These are phyloP conservation scores for Clathrospora elynae DNA, from an alignment of 2,329 filamentous ascomycete genomes.

Conservation along the genomic window DNA sequence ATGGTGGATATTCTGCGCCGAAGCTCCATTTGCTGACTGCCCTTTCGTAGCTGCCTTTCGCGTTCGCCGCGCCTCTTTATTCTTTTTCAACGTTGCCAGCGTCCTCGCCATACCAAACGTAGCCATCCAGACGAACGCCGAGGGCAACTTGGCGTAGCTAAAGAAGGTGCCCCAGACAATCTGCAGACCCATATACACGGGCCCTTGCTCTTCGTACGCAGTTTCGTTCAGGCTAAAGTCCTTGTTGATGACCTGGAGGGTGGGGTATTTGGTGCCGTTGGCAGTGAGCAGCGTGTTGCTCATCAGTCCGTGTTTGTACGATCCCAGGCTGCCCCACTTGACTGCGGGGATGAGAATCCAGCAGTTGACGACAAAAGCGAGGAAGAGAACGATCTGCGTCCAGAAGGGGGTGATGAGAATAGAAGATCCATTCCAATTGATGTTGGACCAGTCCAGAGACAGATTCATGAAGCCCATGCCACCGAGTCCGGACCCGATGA, in stretches of 20 bases:
- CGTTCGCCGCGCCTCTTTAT: slow-evolving; percentile 16
- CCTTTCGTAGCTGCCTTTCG: slow-evolving; percentile 40
- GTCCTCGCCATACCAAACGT: slow-evolving; percentile 61
- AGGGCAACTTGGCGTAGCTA: slow-evolving; percentile 64
- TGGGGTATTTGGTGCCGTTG: slow-evolving; percentile 56
- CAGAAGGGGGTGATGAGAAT: slow-evolving; percentile 62
- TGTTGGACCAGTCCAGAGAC: slow-evolving; percentile 65
- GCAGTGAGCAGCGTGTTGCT: slow-evolving; percentile 61
- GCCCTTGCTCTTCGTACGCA: slow-evolving; percentile 55
- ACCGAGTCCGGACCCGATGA: slow-evolving; percentile 64
- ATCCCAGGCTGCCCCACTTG: slow-evolving; percentile 62
- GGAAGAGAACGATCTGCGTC: slow-evolving; percentile 62
- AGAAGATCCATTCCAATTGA: slow-evolving; percentile 52
- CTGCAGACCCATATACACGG: slow-evolving; percentile 63
- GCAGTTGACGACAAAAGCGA: slow-evolving; percentile 61
- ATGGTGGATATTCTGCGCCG: slow-evolving; percentile 51
- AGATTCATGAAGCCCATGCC: slow-evolving; percentile 67
- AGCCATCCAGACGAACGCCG: slow-evolving; percentile 63
- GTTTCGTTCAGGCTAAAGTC: slow-evolving; percentile 57
- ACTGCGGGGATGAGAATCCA: slow-evolving; percentile 65
- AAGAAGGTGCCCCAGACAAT: slow-evolving; percentile 65
- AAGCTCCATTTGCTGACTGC: slow-evolving; percentile 30
- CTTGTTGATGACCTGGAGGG: slow-evolving; percentile 50
- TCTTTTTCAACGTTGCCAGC: slow-evolving; percentile 52
- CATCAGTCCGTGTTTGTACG: slow-evolving; percentile 62